A percentile compares a stretch with the other conserved stretches of the same genome.
Evolutionary conservation across 805 yeast genomes (phyloP).

Genomic region (Dipodascopsis tothii): DNA sequence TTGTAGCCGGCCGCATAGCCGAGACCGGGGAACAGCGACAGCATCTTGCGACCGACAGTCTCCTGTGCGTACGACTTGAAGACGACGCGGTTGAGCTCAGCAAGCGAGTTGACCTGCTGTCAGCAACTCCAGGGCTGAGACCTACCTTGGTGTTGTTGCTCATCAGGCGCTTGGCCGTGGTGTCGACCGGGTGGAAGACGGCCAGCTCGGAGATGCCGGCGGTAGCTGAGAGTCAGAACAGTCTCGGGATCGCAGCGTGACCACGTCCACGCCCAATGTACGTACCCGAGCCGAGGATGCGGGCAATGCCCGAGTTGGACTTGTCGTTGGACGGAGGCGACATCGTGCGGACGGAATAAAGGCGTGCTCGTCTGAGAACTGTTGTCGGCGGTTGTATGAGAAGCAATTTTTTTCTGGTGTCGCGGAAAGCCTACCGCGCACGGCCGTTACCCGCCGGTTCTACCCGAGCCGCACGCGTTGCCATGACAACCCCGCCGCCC

Average conservation of each 20-base stretch:
- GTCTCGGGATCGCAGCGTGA: no score
- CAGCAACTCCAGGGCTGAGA: conserved; percentile 23
- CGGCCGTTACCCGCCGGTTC: no score
- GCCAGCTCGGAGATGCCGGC: conserved; percentile 97
- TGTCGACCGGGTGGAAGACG: conserved; percentile 95
- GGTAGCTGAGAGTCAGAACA: no score
- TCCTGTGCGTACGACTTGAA: conserved; percentile 75
- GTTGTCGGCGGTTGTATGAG: no score
- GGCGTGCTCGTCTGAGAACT: no score
- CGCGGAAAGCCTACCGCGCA: no score
- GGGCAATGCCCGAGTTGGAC: conserved; percentile 81
- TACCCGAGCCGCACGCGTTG: no score
- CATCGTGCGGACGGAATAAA: conserved; percentile 16
- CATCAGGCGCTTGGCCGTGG: conserved; percentile 93
- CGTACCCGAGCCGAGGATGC: conserved; percentile 77
- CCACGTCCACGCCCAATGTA: conserved; percentile 4
- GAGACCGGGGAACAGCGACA: conserved; percentile 91
- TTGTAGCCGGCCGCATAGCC: conserved; percentile 98
- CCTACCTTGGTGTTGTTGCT: conserved; percentile 75
- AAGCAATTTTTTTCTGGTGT: no score
- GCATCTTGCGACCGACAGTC: conserved; percentile 59
- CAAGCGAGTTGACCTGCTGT: conserved; percentile 46
- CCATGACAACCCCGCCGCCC: no score
- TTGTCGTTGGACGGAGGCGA: conserved; percentile 46
- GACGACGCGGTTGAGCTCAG: conserved; percentile 75